Evolutionary conservation across 192 early-diverging fungal species (phyloP), one percentile per base, ranked within the genome.

Genomic region (Entrophospora sp.): DNA sequence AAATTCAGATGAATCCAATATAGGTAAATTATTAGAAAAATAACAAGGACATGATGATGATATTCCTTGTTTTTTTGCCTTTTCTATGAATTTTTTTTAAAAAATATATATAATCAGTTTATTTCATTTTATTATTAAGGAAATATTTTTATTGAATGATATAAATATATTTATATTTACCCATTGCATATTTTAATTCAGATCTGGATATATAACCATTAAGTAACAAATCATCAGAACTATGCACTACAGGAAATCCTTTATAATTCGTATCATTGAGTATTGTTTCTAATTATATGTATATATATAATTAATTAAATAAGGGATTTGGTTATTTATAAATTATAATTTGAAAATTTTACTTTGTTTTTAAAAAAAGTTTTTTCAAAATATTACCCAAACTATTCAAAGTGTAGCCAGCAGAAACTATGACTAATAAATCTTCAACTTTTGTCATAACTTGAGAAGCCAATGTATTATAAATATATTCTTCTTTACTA

Each of bases 191-290:
- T 32, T 68, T 16, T n/a, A 90, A 46, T 31, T 88, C 85, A 0
- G 83, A 75, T 18, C 85, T 74, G 13, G 77, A 76, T 22, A 92
- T 86, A 68, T 89, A 93, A 2, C 91, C 91, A 0, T 84, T 73
- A 7, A 93, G 64, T 52, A 73, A 71, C 75, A 84, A 77, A 16
- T 87, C 78, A 18, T 78, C 62, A 1, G 56, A n/a, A 2, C 80
- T 79, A 37, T 80, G 68, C 25, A 93, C 81, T 0, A 92, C 77
- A 0, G 91, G 91, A 36, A 85, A 91, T 3, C 91, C 92, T 66
- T 82, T 85, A 73, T 75, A 81, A 40, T 77, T 66, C n/a, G 76
- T 83, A 43, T 82, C 79, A 14, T 81, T 59, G 16, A 85, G 69
- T 16, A 79, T 36, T 18, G 70, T 61, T 5, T 78, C 73, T 14